Conservation (phyloP, 257 asterid genomes). For the Nicotiana obtusifolia region DNA sequence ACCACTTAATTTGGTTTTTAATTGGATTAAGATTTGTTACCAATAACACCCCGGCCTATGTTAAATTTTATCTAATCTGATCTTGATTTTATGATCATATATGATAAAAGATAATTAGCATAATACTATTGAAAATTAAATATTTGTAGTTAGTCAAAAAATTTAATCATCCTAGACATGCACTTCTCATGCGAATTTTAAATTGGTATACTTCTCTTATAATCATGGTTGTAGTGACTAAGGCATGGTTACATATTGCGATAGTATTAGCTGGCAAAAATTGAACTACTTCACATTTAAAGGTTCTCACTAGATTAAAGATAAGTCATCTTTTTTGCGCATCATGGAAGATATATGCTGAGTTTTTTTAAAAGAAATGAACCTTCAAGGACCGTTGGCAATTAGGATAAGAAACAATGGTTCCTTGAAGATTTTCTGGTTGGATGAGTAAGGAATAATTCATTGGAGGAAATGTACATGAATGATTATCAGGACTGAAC, state of each 20-base stretch:
- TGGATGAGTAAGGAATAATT: background rate
- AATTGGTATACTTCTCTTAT: background rate
- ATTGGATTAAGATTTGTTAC: background rate
- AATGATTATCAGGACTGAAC: background rate
- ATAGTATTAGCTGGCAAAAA: background rate
- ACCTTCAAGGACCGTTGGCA: background rate
- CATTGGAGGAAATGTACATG: background rate
- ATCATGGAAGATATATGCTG: background rate
- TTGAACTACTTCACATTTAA: background rate
- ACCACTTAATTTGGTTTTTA: background rate
- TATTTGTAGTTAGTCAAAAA: background rate
- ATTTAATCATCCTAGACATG: background rate
- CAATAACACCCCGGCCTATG: background rate
- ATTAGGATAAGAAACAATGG: background rate
- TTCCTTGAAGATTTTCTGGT: background rate
- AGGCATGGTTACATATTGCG: background rate
- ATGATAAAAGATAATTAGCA: background rate
- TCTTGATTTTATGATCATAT: background rate
- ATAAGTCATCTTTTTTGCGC: background rate
- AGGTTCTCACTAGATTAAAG: background rate
- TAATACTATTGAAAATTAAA: background rate
- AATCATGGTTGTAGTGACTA: background rate
- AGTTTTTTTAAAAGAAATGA: background rate
- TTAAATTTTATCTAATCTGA: no score
- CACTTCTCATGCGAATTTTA: background rate